Evolutionary conservation across 345 rosid genomes (phyloP), one percentile per base, ranked within the genome.

Genomic region (Lepidium aucheri): DNA sequence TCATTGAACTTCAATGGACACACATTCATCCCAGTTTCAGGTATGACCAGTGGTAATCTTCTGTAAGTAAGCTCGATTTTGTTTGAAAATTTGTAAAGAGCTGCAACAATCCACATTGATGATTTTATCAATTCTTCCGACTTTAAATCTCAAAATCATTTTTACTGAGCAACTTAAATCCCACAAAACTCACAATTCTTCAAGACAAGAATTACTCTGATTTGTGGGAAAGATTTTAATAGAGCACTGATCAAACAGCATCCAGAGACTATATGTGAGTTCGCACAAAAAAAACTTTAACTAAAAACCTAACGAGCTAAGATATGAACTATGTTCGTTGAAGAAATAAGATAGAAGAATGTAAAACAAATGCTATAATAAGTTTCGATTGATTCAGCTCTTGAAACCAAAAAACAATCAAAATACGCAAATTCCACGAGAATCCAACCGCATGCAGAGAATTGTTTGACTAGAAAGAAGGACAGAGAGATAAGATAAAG

Each of bases 1-100:
- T 90, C 99, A 42, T 88, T 88, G 80, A 79, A 82, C 66, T 54
- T 62, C 78, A 83, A 53, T 16, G 99, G 99, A 49, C 99, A 90
- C 42, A 83, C 82, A 65, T 86, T 75, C 68, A 90, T 67, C 74
- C 95, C 88, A 33, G 47, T 82, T 74, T 80, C 79, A 0, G 94
- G 94, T 69, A 88, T 78, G 13, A 62, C 8, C 16, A 85, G 74
- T 7, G 91, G 91, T 34, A 63, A 62, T 76, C 43, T 71, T 65
- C 89, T 76, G 73, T 90, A 72, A 45, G 84, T 67, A 39, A 84
- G 79, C 58, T 81, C 66, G 73, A 93, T 80, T 79, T 75, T 76
- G 75, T 86, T 90, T 3, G 77, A 10, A 54, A 90, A 85, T 40
- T 74, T 63, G 50, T 67, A 60, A 39, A 46, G 5, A 74, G 80